These are phyloP conservation scores for Pyrenopolyporus hunteri DNA, from an alignment of 495 filamentous ascomycete genomes.

Conservation along the genomic window DNA sequence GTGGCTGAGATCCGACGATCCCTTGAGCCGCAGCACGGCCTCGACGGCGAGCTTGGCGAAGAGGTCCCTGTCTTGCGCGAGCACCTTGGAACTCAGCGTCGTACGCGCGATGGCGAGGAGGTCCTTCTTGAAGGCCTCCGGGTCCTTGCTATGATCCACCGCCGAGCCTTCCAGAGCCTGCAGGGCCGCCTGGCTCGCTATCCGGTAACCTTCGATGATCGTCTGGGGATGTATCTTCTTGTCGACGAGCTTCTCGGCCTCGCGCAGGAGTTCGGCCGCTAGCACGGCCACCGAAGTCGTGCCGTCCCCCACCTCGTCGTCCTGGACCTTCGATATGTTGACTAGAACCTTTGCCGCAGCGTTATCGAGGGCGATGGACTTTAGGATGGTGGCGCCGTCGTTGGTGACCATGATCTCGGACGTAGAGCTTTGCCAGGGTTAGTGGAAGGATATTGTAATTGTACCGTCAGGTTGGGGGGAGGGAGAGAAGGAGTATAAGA, in stretches of 20 bases:
- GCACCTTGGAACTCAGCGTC: conserved; percentile 97
- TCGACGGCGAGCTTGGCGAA: conserved; percentile 92
- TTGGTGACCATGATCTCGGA: conserved; percentile 98
- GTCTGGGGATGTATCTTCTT: conserved; percentile 99
- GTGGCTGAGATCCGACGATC: conserved; percentile 92
- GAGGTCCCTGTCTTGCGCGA: conserved; percentile 90
- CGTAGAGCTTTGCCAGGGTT: conserved; percentile 69
- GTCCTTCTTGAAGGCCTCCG: conserved; percentile 85
- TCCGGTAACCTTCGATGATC: conserved; percentile 98
- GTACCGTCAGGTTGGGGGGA: not conserved
- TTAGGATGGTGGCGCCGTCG: conserved; percentile 97
- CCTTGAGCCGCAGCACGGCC: conserved; percentile 87
- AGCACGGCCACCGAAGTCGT: conserved; percentile 87
- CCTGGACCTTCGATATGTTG: conserved; percentile 99
- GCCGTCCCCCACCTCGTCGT: conserved; percentile 97
- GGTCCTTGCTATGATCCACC: conserved; percentile 84
- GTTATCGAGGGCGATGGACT: conserved; percentile 98
- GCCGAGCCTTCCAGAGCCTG: conserved; percentile 81
- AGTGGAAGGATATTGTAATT: conserved; percentile 18
- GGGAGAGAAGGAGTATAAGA: too few relatives aligned
- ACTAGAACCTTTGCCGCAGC: conserved; percentile 96
- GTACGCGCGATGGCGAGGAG: conserved; percentile 89
- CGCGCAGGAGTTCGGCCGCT: conserved; percentile 91
- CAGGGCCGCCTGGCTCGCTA: conserved; percentile 89
- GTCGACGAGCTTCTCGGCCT: conserved; percentile 95